Evolutionary conservation across 441 rosid species (phyloP), one percentile per base, ranked within the genome.

Genomic region (Croton laevigatus): DNA sequence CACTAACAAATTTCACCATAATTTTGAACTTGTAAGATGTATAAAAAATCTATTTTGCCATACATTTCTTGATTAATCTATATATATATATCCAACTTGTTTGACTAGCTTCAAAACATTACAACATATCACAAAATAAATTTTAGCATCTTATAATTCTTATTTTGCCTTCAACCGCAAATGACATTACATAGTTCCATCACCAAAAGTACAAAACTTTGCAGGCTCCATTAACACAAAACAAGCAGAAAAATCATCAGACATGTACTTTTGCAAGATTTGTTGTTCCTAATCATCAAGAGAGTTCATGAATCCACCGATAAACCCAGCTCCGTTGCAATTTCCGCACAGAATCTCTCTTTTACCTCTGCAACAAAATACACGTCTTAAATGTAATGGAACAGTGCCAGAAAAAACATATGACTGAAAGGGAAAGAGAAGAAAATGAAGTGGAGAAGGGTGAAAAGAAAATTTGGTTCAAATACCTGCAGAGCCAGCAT

Each of bases 401-500:
- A 27, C 32, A 27, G 32, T 27, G 32, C 32, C 32, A 27, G 32
- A 27, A 27, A 2, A 27, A 27, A 1, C 32, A 27, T 27, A 27
- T 1, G 32, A 27, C 2, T 3, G 5, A 12, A 48, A 34, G 44
- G n/a, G 44, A 34, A 14, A 14, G 63, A 14, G 38, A 34, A 6
- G 14, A 34, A 59, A 6, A 20, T 4, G 5, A 5, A 8, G 13
- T 55, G 49, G 49, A 1, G 4, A 32, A 38, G 40, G 36, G 55
- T 27, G 32, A 14, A 58, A 58, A 73, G 69, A 49, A 20, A 54
- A 57, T 0, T 45, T 23, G 57, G 10, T 16, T 37, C 10, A 44
- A 37, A 53, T 75, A 91, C 98, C 98, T 87, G 93, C 98, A 94
- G 65, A 94, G 97, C 98, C 97, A 94, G 76, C 98, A 94, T 73